Conservation (phyloP, 371 early-diverging fungal genomes). For the Mucor irregularis region DNA sequence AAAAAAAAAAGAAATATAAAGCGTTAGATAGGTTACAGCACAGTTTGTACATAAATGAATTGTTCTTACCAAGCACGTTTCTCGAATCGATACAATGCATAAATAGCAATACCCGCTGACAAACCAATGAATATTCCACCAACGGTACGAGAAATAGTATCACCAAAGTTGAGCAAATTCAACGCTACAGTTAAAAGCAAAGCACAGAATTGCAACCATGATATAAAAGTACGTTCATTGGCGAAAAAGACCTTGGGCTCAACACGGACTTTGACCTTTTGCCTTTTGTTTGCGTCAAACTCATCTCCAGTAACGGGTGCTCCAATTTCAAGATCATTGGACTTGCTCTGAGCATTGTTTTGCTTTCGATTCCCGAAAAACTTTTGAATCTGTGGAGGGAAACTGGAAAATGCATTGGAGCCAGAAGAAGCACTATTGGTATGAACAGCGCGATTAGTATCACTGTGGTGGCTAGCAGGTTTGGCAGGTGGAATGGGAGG, state of each 20-base stretch:
- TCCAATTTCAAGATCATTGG: slow-evolving; percentile 62
- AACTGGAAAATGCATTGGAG: slow-evolving; percentile 68
- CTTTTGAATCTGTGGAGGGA: slow-evolving; percentile 74
- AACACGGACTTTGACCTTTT: slow-evolving; percentile 33
- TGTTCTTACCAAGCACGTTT: slow-evolving; percentile 75
- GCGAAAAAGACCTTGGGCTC: slow-evolving; percentile 96
- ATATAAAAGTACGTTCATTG: slow-evolving; percentile 92
- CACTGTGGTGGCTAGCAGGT: slow-evolving; percentile 13
- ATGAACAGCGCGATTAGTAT: slow-evolving; percentile 54
- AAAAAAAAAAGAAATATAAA: too few relatives aligned
- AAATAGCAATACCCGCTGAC: slow-evolving; percentile 73
- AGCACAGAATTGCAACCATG: slow-evolving; percentile 85
- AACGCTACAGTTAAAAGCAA: slow-evolving; percentile 75
- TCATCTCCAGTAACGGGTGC: slow-evolving; percentile 23
- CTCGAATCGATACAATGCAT: slow-evolving; percentile 87
- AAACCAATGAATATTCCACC: slow-evolving; percentile 64
- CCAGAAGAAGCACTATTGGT: too few relatives aligned
- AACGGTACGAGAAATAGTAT: slow-evolving; percentile 42
- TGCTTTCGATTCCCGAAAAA: slow-evolving; percentile 65
- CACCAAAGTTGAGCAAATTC: slow-evolving; percentile 79
- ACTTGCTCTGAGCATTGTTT: slow-evolving; percentile 79
- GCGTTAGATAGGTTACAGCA: too few relatives aligned
- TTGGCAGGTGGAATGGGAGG: slow-evolving; percentile 8
- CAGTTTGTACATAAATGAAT: too few relatives aligned
- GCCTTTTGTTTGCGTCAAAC: slow-evolving; percentile 32